phyloP scores from a whole-genome alignment of 129 eudicot genomes.

The Escallonia rubra region DNA sequence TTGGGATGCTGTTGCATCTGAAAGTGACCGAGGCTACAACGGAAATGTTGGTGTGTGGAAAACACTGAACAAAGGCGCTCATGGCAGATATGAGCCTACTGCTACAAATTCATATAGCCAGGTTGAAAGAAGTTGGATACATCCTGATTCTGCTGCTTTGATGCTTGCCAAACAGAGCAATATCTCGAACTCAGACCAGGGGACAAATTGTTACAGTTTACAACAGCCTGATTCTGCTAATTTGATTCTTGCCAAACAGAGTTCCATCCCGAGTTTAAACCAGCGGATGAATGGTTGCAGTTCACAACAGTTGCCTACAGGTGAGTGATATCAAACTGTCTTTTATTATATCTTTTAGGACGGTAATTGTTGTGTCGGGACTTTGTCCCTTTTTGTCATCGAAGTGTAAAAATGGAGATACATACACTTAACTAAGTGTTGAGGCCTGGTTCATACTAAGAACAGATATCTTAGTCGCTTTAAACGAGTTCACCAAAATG shows the following conservation, averaged over 20 bases:
- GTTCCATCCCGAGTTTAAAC: constrained; percentile 16
- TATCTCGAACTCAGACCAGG: constrained; percentile 14
- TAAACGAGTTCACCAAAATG: too few species aligned
- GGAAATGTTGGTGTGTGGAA: constrained; percentile 11
- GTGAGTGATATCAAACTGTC: constrained; percentile 18
- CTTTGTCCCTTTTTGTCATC: too few species aligned
- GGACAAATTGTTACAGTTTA: constrained; percentile 12
- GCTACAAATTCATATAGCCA: constrained; percentile 20
- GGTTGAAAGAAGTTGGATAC: constrained; percentile 8
- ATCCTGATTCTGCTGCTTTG: constrained; percentile 9
- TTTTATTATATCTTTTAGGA: background rate
- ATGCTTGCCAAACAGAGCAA: constrained; percentile 21
- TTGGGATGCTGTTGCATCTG: background rate
- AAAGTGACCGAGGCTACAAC: background rate
- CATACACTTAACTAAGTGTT: too few species aligned
- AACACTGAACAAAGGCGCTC: constrained; percentile 18
- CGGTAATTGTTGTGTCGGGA: background rate
- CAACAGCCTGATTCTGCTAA: constrained; percentile 13
- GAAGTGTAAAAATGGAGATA: too few species aligned
- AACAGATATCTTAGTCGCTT: too few species aligned
- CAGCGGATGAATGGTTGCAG: constrained; percentile 12
- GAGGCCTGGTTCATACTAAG: too few species aligned
- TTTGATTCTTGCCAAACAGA: constrained; percentile 19
- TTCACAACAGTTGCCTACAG: constrained; percentile 18
- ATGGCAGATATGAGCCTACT: constrained; percentile 7